Evolutionary conservation across 179 eudicot genomes (phyloP).

Genomic region (Beta lomatogona): DNA sequence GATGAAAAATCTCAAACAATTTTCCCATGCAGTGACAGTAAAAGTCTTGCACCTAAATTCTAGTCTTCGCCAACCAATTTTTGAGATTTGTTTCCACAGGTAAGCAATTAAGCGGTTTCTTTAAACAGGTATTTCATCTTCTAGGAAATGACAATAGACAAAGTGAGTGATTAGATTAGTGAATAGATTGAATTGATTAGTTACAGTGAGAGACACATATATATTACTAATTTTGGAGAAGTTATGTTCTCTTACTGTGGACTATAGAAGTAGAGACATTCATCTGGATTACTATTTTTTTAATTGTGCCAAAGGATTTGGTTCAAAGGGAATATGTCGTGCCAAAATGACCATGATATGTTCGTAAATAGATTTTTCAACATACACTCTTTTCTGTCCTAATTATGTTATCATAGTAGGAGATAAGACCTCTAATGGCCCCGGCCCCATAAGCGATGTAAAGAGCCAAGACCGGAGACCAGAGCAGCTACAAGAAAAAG

Average conservation of each 20-base stretch:
- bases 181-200: background rate
- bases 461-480: no score
- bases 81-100: slow-evolving; percentile 91
- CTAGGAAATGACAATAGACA: background rate
- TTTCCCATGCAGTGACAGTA: slow-evolving; percentile 62
- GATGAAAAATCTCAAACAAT: slow-evolving; percentile 54
- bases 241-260: background rate
- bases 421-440: background rate
- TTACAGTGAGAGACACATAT: background rate
- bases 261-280: background rate
- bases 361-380: background rate
- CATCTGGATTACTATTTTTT: background rate
- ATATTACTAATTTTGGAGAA: background rate
- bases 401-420: background rate
- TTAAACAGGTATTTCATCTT: background rate
- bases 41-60: slow-evolving; percentile 56
- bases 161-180: background rate
- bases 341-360: background rate
- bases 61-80: slow-evolving; percentile 45
- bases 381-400: background rate
- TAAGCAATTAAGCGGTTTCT: slow-evolving; percentile 34
- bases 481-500: no score
- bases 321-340: background rate
- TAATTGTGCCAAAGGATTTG: background rate
- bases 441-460: no score